Base-by-base conservation (phyloP, 257 asterid genomes). In the Solanum ahanhuiri region DNA sequence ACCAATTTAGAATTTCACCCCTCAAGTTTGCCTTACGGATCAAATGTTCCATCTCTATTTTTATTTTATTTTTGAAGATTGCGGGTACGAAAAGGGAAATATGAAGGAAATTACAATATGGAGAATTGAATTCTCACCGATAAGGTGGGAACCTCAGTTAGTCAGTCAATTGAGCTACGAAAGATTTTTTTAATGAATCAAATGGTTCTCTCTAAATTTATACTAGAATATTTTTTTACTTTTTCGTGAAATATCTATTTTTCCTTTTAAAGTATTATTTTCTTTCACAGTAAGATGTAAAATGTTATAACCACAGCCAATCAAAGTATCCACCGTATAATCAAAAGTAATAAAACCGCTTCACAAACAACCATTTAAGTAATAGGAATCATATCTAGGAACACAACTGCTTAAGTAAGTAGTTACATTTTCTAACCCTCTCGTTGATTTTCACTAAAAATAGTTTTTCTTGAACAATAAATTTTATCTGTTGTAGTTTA, bases 201-300 rank as follows among this genome's bases (percentile, higher is more conserved):
- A 0, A 60, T 22, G 30, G n/a, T 54, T 60, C 69, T 60, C 14
- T 60, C 14, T n/a, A 22, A 60, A 60, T 60, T 60, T n/a, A 22
- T 22, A 60, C 14, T 0, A 9, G 0, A 60, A 60, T 20, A 0
- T 8, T 22, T 6, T 6, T 20, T 57, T 57, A 0, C 58, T 57
- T 57, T 57, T 57, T 57, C 1, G 12, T 20, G 25, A 57, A 20
- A 57, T 18, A 20, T 57, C 5, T 20, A 57, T 9, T 15, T 41
- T 41, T 10, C 10, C 7, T 45, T 45, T 2, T 54, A 54, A 54
- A 6, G 6, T 54, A 51, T 54, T 15, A 0, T 45, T 51, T 31
- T 31, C 0, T 31, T 31, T 31, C 34, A 31, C 34, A 18, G 3
- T 0, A 54, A 18, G 9, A 54, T 54, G 1, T 54, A 54, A 18